Evolutionary conservation across 202 grass and related monocot genomes (phyloP), one percentile per base, ranked within the genome.

Genomic region (Digitaria exilis): DNA sequence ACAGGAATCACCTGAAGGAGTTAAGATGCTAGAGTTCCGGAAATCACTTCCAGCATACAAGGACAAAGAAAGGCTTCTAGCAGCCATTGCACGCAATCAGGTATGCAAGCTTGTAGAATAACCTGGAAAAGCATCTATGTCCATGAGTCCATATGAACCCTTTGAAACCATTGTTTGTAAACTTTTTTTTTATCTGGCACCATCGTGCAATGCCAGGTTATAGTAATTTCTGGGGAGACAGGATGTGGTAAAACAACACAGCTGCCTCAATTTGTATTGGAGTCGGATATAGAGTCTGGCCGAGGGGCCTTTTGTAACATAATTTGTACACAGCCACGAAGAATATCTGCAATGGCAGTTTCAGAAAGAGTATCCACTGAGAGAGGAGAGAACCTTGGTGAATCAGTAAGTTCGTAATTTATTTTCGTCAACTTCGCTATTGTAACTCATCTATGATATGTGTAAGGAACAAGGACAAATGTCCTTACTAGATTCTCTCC

Each of bases 211-310:
- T 86, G 19, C 68, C 75, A 98, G 92, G 92, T 93, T 51, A 93
- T 98, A 80, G 92, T 95, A 34, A 98, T 95, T 77, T 95, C 95
- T 60, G 95, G 95, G 73, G 92, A 95, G 89, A 95, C 95, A 74
- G 92, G 95, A 24, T 98, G 95, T 84, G 95, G 92, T 32, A 98
- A 98, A 91, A 98, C 96, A 41, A 98, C 96, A 82, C 96, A 98
- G 67, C 84, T 98, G 56, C 96, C 96, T 78, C 96, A 98, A 29
- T 98, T 95, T 88, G 83, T 98, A 60, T 83, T 98, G 64, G 96
- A 98, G 69, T 93, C 92, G 62, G 96, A 95, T 77, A 93, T 98
- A 85, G 92, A 98, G 79, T 98, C 96, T 76, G 96, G 96, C 6
- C 88, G 92, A 28, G 96, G 96, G 55, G 96, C 96, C 44, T 98